Evolutionary conservation across 768 basidiomycete species (phyloP), one percentile per base, ranked within the genome.

Genomic region (Plicaturopsis crispa): DNA sequence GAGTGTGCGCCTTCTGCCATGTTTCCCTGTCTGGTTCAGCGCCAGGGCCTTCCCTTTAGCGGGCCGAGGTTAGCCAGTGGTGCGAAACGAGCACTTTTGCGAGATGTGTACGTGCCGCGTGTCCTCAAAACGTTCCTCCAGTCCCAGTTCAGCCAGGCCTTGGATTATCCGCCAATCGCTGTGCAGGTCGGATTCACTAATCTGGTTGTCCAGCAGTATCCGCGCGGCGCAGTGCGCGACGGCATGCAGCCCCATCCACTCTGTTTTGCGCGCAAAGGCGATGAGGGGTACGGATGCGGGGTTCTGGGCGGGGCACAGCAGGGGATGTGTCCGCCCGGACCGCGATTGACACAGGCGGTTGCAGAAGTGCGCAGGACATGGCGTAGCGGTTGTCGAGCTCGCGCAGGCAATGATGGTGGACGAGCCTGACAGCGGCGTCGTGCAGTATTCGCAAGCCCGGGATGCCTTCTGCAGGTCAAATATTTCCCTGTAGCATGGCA

Each of bases 171-270:
- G 61, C 70, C 76, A 73, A 47, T 84, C 77, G 14, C 39, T 24
- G 22, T 31, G 21, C 17, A 31, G 11, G 51, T 45, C 12, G 49
- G 37, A 34, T 38, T 32, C 11, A 39, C 46, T 65, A 65, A 16
- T 73, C 72, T 23, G 65, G 55, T 28, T 73, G 75, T 28, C 66
- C 14, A 81, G 62, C 22, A 89, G 56, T 11, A 88, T 56, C 16
- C 75, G 63, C 31, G 79, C 78, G 1, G 84, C 75, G 45, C 74
- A 76, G 38, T 80, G 78, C 1, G 74, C 62, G 21, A 86, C 68
- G 1, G 86, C 86, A 48, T 87, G 80, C 12, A 91, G 57, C 4
- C 77, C 80, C 70, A 87, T 75, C 81, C 85, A 88, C 38, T 76
- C 58, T 7, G 66, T 58, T n/a, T 69, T 60, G 36, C 75, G 66